Evolutionary conservation across 2,329 filamentous ascomycete genomes (phyloP), one percentile per base, ranked within the genome.

Genomic region (Diplodia seriata): DNA sequence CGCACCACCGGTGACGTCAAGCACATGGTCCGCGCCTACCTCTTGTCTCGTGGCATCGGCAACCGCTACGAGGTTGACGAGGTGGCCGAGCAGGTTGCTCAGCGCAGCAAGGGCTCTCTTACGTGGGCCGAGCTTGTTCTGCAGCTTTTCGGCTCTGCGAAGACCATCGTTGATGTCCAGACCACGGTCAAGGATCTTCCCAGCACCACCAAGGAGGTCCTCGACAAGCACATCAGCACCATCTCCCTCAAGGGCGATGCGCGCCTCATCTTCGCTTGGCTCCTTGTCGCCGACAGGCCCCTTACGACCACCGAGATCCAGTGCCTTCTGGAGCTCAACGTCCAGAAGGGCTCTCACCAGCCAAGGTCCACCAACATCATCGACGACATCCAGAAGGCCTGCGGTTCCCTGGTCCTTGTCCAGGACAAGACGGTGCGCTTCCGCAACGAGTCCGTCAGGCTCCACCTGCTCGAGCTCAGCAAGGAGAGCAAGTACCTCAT

Each of bases 401-500:
- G 82, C 31, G 76, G 78, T 14, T 76, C 81, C 2, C 71, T 85
- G 11, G 69, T 84, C 12, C 76, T 78, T 40, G 71, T 83, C 7
- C 79, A 77, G 20, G 80, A 83, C 67, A 80, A 80, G 4, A 81
- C 83, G 20, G 79, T 84, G 1, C 77, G 80, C 1, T 84, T 85
- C 72, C 78, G 78, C 68, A 75, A 77, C 43, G 71, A 73, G 3
- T 68, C 66, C 8, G 71, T 74, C 12, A 69, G 76, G 33, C 74
- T 75, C 8, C 83, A 85, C 70, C 78, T 85, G 67, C 77, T 87
- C 14, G 79, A 81, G 43, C 75, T 82, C 9, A 77, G 80, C 51
- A 76, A 79, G 26, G 78, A 83, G 69, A 83, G 84, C 73, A 85
- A 84, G 79, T 73, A 83, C 14, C 78, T 78, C 8, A 84, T 86